Evolutionary conservation across 257 asterid genomes (phyloP), one percentile per base, ranked within the genome.

Genomic region (Anisodus acutangulus): DNA sequence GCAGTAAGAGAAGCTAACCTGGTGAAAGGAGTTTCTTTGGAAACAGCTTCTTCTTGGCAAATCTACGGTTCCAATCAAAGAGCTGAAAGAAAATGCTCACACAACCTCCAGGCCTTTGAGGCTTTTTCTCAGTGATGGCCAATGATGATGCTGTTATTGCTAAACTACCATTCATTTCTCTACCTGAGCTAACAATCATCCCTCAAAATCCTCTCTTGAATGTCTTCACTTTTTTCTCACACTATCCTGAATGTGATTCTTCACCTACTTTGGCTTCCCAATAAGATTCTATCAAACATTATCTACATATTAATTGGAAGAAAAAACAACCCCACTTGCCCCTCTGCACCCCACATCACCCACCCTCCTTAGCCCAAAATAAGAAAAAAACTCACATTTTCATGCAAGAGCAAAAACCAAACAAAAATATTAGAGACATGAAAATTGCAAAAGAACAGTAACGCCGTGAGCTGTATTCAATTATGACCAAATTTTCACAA

Each of bases 11-110:
- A 13, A 22, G 87, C 88, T 13, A 81, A 95, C 98, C 99, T 86
- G 97, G 95, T 37, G 97, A 92, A 70, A 93, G 95, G 87, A 95
- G 85, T 91, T 93, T 97, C 92, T 88, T 97, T 54, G 98, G 83
- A 74, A 97, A 97, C 6, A 93, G 89, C 88, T 90, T 93, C 90
- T 95, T 95, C 88, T 92, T 96, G 2, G 98, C 94, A 15, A 97
- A 91, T 85, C 90, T 94, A 17, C 95, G 90, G 89, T 94, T 96
- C 99, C 99, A 96, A 85, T 94, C 98, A 86, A 96, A 91, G 9
- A 97, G 91, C 83, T 93, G 97, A 86, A 91, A 93, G 90, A 97
- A 93, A 89, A 95, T 90, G 72, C 98, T 98, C 26, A 88, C 98
- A 88, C 98, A 95, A 6, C 98, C 98, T 26, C 97, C 98, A 35